Evolutionary conservation across 345 rosid species (phyloP).

Genomic region (Sisymbrium irio): DNA sequence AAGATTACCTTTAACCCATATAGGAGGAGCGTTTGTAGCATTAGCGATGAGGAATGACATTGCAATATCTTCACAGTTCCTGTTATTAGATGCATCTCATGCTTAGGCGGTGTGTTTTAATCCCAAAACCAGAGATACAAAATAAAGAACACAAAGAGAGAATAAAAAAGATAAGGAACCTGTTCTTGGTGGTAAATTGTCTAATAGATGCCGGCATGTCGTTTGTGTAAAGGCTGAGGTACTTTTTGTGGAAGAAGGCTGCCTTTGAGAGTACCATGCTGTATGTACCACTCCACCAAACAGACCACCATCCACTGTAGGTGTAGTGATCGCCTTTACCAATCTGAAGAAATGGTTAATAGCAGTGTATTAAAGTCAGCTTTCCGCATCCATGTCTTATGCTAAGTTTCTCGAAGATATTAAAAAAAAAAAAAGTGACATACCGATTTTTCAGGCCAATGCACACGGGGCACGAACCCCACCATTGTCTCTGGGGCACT

Average conservation of each 20-base stretch:
- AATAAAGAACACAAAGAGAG: constrained; percentile 1
- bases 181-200: constrained; percentile 60
- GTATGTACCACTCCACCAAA: constrained; percentile 98
- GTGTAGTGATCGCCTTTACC: constrained; percentile 45
- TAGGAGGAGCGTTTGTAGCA: constrained; percentile 82
- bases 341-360: constrained; percentile 42
- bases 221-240: constrained; percentile 73
- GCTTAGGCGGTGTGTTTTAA: constrained; percentile 9
- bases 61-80: constrained; percentile 99
- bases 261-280: constrained; percentile 97
- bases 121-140: background rate
- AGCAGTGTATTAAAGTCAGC: too few relatives aligned
- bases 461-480: constrained; percentile 90
- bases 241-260: constrained; percentile 95
- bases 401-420: background rate
- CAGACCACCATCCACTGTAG: constrained; percentile 99
- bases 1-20: constrained; percentile 90
- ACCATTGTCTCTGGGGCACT: constrained; percentile 89
- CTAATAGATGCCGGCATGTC: constrained; percentile 80
- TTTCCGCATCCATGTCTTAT: too few relatives aligned
- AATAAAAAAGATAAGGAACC: constrained; percentile 42
- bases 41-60: constrained; percentile 98
- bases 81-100: constrained; percentile 32
- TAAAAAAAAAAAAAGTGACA: constrained; percentile 3
- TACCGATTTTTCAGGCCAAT: constrained; percentile 70